phyloP scores from a whole-genome alignment of 805 yeast genomes.

The Cephaloascus fragrans region DNA sequence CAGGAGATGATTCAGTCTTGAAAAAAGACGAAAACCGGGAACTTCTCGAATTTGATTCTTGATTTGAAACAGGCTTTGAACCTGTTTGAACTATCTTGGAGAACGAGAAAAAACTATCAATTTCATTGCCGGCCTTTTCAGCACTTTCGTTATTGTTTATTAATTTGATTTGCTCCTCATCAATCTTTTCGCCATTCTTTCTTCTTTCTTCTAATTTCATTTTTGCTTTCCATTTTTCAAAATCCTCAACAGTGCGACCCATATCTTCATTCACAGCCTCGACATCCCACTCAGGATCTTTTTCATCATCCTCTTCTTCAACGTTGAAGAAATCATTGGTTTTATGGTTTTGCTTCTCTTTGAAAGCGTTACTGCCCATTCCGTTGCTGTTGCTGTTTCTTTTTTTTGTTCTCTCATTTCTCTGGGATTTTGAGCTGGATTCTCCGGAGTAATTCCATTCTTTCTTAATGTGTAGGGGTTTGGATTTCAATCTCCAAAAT shows the following conservation, averaged over 20 bases:
- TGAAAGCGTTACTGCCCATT: slow-evolving; percentile 7
- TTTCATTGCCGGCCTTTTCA: slow-evolving; percentile 23
- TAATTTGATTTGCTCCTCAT: slow-evolving; percentile 5
- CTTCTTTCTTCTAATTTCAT: slow-evolving; percentile 42
- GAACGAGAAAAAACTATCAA: slow-evolving; percentile 32
- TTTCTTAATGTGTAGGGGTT: slow-evolving; percentile 5
- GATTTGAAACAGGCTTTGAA: neutral
- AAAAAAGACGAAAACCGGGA: slow-evolving; percentile 10
- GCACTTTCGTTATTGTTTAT: slow-evolving; percentile 5
- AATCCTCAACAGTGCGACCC: slow-evolving; percentile 48
- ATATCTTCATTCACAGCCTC: slow-evolving; percentile 20
- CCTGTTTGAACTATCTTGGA: slow-evolving; percentile 7
- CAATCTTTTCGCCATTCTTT: slow-evolving; percentile 28
- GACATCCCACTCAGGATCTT: slow-evolving; percentile 27
- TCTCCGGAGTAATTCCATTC: slow-evolving; percentile 2
- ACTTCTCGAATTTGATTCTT: slow-evolving; percentile 2
- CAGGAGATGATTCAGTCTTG: neutral
- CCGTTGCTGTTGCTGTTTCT: slow-evolving; percentile 1
- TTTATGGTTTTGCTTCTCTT: slow-evolving; percentile 9
- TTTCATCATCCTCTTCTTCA: slow-evolving; percentile 16
- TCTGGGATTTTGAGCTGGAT: neutral
- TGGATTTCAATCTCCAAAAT: slow-evolving; percentile 36
- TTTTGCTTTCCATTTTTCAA: slow-evolving; percentile 48
- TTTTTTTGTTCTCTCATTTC: neutral
- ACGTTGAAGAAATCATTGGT: slow-evolving; percentile 15